Conservation (phyloP, 148 eudicot genomes). For the Cornus kousa region DNA sequence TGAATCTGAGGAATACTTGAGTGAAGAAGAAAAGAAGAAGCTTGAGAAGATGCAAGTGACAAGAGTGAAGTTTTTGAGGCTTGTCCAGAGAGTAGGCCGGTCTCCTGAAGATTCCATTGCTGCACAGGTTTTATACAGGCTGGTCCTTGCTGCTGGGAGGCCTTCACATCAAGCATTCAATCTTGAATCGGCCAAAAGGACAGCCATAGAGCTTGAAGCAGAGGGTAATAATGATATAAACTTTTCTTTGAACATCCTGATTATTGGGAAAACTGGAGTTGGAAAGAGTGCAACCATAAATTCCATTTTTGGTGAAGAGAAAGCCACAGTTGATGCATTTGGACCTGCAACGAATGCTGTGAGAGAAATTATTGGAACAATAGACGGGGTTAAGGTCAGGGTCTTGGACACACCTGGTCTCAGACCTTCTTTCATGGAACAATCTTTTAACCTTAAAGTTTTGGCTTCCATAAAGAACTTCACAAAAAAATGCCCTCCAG, state of each 20-base stretch:
- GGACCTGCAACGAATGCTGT: constrained; percentile 40
- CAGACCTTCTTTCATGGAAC: constrained; percentile 30
- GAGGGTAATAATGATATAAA: constrained; percentile 19
- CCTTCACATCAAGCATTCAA: constrained; percentile 4
- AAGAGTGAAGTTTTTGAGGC: constrained; percentile 27
- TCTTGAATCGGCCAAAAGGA: constrained; percentile 23
- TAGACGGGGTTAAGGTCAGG: constrained; percentile 36
- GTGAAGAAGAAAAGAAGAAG: constrained; percentile 29
- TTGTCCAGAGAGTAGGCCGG: constrained; percentile 29
- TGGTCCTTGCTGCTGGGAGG: constrained; percentile 25
- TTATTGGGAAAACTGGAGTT: constrained; percentile 59
- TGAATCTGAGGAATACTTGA: constrained; percentile 16
- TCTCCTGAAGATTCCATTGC: constrained; percentile 37
- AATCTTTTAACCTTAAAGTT: constrained; percentile 28
- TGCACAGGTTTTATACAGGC: constrained; percentile 27
- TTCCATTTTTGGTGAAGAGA: constrained; percentile 44
- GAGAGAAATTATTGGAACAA: constrained; percentile 30
- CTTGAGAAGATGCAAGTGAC: constrained; percentile 29
- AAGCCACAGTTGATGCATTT: constrained; percentile 34
- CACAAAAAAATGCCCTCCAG: constrained; percentile 32
- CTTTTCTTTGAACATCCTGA: constrained; percentile 38
- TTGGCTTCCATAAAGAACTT: constrained; percentile 34
- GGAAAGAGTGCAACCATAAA: constrained; percentile 61
- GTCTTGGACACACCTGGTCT: constrained; percentile 59
- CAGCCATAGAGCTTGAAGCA: constrained; percentile 28